These are phyloP conservation scores for Chalciporus sphaerocephalus DNA, from an alignment of 768 basidiomycete genomes.

Conservation along the genomic window DNA sequence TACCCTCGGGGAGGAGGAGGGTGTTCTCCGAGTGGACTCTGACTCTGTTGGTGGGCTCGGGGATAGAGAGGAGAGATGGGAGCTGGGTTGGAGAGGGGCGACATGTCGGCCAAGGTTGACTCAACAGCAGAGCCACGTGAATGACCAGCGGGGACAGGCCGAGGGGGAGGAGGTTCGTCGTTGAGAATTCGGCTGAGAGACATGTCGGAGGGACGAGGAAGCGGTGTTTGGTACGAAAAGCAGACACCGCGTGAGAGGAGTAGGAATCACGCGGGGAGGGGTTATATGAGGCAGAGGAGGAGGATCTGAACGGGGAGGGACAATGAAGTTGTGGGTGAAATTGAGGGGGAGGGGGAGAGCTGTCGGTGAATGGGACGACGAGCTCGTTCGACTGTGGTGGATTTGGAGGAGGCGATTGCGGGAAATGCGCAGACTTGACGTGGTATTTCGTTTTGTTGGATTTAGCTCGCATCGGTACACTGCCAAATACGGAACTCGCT, in stretches of 20 bases:
- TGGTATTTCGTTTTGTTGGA: conserved; percentile 35
- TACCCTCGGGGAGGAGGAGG: conserved; percentile 33
- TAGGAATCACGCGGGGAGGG: conserved; percentile 2
- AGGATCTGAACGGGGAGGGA: background rate
- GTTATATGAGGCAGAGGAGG: background rate
- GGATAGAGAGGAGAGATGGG: conserved; percentile 19
- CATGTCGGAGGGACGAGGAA: conserved; percentile 41
- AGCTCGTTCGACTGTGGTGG: conserved; percentile 19
- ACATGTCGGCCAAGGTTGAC: conserved; percentile 20
- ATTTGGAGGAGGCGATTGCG: conserved; percentile 26
- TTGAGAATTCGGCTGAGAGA: conserved; percentile 79
- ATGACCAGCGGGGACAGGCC: conserved; percentile 26
- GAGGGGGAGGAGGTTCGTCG: conserved; percentile 52
- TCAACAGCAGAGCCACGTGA: conserved; percentile 21
- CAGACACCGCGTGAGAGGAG: conserved; percentile 37
- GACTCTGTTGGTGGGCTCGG: conserved; percentile 26
- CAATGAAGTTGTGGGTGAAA: background rate
- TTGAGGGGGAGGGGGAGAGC: background rate
- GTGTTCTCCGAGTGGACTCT: conserved; percentile 27
- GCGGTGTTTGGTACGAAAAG: conserved; percentile 1
- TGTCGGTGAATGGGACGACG: conserved; percentile 6
- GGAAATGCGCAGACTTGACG: conserved; percentile 28
- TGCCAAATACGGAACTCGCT: conserved; percentile 29
- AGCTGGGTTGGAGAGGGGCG: conserved; percentile 16
- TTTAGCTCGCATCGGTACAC: conserved; percentile 33